Evolutionary conservation across 306 rosid species (phyloP), one percentile per base, ranked within the genome.

Genomic region (Glycine soja): DNA sequence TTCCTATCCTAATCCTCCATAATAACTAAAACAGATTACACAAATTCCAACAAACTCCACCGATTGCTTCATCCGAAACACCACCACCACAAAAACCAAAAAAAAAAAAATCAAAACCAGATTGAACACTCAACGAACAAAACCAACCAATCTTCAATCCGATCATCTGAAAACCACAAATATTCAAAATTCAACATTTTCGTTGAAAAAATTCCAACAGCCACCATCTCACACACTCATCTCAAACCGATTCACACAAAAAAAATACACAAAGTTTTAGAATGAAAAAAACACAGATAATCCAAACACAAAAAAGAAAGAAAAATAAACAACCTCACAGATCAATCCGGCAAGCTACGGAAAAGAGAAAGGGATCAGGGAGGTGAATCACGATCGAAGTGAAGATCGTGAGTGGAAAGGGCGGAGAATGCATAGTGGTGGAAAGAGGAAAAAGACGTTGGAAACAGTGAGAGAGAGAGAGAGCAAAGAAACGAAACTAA

Each of bases 281-380:
- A 19, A 38, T 38, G 2, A 1, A 18, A 13, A 10, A 4, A 51
- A 74, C 70, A 80, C 0, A 9, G 18, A 74, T 59, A 77, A 65
- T 8, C 67, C 18, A 74, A 84, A 52, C 63, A 38, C 9, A 2
- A 11, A 54, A 0, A 3, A 36, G 40, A 36, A 36, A 4, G 5
- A 40, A 70, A 19, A 58, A 42, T 71, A 56, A 64, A 61, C 72
- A 64, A 61, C 75, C 91, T 84, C 86, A 87, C 91, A 80, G 93
- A 90, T 90, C 93, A 88, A 80, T 65, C 34, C 42, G 54, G 13
- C 54, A 32, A 76, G 76, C 72, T 52, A 70, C 43, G 30, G 40
- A 86, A 84, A 24, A 24, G 30, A 18, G 10, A 42, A 71, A 43
- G 84, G 64, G 89, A 90, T 87, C 88, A 86, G 91, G 67, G 24